phyloP scores from a whole-genome alignment of 441 rosid genomes.

The Rhodomyrtus psidioides region DNA sequence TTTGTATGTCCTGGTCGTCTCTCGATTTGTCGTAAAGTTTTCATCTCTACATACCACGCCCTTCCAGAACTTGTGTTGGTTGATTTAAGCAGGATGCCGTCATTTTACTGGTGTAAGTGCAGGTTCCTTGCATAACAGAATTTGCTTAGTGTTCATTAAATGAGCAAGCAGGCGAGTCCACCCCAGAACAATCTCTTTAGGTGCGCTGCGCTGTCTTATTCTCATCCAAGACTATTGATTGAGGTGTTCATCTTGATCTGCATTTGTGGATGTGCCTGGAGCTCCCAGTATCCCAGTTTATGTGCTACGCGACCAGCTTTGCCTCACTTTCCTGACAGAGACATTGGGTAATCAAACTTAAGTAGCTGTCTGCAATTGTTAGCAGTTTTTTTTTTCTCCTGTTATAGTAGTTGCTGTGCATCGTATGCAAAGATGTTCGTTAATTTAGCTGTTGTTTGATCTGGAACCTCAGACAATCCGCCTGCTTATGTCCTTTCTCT shows the following conservation, averaged over 20 bases:
- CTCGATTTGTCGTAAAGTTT: not conserved
- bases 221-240: not conserved
- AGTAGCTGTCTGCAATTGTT: not conserved
- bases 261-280: not conserved
- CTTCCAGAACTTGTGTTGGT: not conserved
- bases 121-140: not conserved
- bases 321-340: not conserved
- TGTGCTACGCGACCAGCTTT: not conserved
- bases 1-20: not conserved
- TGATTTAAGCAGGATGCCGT: not conserved
- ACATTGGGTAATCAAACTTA: not conserved
- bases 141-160: not conserved
- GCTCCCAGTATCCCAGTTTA: not conserved
- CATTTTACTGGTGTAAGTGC: not conserved
- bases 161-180: not conserved
- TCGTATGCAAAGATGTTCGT: not conserved
- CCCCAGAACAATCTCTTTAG: not conserved
- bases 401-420: not conserved
- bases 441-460: not conserved
- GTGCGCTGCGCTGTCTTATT: not conserved
- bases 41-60: not conserved
- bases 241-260: not conserved
- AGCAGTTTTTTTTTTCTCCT: not conserved
- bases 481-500: not conserved
- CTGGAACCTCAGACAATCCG: not conserved